Percentiles rank a stretch among this genome's conserved stretches.
Conservation (phyloP, 257 asterid genomes). For the Solanum pennellii region DNA sequence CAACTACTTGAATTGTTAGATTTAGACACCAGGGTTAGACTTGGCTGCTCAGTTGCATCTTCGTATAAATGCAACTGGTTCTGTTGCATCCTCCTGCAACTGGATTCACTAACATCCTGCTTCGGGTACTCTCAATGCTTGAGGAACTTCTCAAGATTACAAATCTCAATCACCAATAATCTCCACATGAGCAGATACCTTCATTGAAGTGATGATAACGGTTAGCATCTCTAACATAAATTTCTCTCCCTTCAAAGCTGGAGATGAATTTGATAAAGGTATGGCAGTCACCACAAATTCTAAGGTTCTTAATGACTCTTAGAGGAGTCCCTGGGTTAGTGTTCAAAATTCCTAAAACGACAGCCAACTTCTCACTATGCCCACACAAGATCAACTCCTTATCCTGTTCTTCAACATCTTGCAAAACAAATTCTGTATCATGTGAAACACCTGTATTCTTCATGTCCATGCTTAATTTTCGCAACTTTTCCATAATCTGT, state of each 20-base stretch:
- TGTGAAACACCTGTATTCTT: constrained; percentile 60
- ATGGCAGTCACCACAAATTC: constrained; percentile 92
- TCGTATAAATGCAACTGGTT: neutral
- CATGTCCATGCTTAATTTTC: constrained; percentile 51
- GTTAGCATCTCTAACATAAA: constrained; percentile 74
- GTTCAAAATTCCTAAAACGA: constrained; percentile 67
- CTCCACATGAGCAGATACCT: constrained; percentile 77
- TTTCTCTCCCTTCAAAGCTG: constrained; percentile 61
- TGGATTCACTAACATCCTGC: neutral
- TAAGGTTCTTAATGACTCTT: constrained; percentile 74
- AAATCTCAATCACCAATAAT: constrained; percentile 60
- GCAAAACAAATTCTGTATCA: constrained; percentile 54
- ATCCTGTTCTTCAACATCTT: constrained; percentile 94
- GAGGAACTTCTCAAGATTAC: neutral
- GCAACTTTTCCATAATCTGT: constrained; percentile 47
- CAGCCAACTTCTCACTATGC: constrained; percentile 91
- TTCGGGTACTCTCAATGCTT: neutral
- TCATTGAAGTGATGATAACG: constrained; percentile 83
- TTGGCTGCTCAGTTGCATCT: neutral
- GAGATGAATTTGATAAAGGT: constrained; percentile 65
- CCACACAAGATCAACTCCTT: constrained; percentile 86
- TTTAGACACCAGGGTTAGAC: neutral
- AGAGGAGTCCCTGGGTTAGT: constrained; percentile 54
- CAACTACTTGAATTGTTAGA: neutral
- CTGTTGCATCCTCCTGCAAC: neutral